These are phyloP conservation scores for Medicago truncatula DNA, from an alignment of 306 rosid genomes.

Conservation along the genomic window MtrunA17r5.0-ANR NC_053045.1:28876001-28876500, in stretches of 20 bases:
- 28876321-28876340: constrained; percentile 6
- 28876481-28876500: background rate
- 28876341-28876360: background rate
- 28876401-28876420: constrained; percentile 21
- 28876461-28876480: background rate
- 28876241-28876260: constrained; percentile 6
- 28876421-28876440: constrained; percentile 7
- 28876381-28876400: constrained; percentile 36
- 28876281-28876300: constrained; percentile 29
- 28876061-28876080: background rate
- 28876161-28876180: background rate
- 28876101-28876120: background rate
- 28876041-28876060: background rate
- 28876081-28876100: background rate
- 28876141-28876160: background rate
- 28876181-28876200: constrained; percentile 1
- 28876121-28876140: background rate
- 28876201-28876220: constrained; percentile 40
- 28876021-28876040: background rate
- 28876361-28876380: constrained; percentile 15
- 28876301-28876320: constrained; percentile 34
- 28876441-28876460: background rate
- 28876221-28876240: constrained; percentile 17
- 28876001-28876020: constrained; percentile 36
- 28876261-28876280: constrained; percentile 26